Conservation (phyloP, 352 stramenopile species). For the Phytophthora cajani region DNA sequence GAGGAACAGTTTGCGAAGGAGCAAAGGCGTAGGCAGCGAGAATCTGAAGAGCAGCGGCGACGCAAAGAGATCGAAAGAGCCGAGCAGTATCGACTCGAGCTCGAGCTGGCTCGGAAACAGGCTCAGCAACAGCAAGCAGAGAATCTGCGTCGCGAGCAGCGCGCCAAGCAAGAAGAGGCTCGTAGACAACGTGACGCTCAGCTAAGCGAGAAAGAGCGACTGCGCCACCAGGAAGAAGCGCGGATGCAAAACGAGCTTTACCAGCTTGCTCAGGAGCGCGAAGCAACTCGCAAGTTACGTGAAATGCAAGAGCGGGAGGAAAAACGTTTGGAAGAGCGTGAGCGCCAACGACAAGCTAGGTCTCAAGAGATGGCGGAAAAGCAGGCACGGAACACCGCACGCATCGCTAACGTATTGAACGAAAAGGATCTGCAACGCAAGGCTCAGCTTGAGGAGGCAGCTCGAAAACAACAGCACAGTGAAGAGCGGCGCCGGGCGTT, state of each 20-base stretch:
- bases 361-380: slow-evolving; percentile 58
- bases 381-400: slow-evolving; percentile 71
- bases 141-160: slow-evolving; percentile 50
- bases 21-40: slow-evolving; percentile 46
- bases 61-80: slow-evolving; percentile 61
- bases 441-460: slow-evolving; percentile 54
- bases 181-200: slow-evolving; percentile 51
- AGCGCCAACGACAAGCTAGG: slow-evolving; percentile 52
- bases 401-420: slow-evolving; percentile 64
- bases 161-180: slow-evolving; percentile 60
- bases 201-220: slow-evolving; percentile 57
- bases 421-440: slow-evolving; percentile 63
- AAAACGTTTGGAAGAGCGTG: slow-evolving; percentile 49
- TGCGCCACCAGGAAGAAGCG: slow-evolving; percentile 62
- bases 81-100: slow-evolving; percentile 55
- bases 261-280: slow-evolving; percentile 51
- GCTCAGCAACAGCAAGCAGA: slow-evolving; percentile 56
- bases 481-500: slow-evolving; percentile 57
- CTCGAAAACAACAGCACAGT: slow-evolving; percentile 69
- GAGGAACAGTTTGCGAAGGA: slow-evolving; percentile 53
- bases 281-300: slow-evolving; percentile 45
- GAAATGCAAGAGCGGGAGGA: slow-evolving; percentile 65
- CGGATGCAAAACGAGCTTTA: slow-evolving; percentile 57
- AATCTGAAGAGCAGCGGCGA: slow-evolving; percentile 60
- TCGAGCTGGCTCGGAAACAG: slow-evolving; percentile 47